Evolutionary conservation across 371 early-diverging fungal species (phyloP).

Genomic region (Umbelopsis sp.): DNA sequence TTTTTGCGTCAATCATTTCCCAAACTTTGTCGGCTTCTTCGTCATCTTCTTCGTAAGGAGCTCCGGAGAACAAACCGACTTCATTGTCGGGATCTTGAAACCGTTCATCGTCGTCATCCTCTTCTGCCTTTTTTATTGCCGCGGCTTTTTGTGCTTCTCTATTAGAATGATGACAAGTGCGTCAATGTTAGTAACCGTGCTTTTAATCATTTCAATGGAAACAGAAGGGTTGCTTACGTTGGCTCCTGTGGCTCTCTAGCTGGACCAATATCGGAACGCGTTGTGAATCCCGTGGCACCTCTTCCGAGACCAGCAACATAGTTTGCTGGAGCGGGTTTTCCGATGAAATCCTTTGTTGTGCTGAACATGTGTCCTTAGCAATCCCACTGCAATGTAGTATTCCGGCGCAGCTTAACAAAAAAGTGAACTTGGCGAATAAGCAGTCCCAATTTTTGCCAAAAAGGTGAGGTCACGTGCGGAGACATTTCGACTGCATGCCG

Average conservation of each 20-base stretch:
- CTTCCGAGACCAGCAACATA: slow-evolving; percentile 97
- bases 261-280: slow-evolving; percentile 97
- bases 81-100: slow-evolving; percentile 96
- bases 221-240: background rate
- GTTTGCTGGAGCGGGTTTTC: slow-evolving; percentile 85
- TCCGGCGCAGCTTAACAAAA: background rate
- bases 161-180: background rate
- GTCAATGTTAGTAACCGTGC: background rate
- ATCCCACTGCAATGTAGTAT: no score
- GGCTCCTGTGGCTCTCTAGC: slow-evolving; percentile 76
- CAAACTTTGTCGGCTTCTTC: slow-evolving; percentile 97
- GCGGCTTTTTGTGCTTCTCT: slow-evolving; percentile 46
- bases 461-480: no score
- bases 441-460: background rate
- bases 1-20: slow-evolving; percentile 86
- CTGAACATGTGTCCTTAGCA: slow-evolving; percentile 57
- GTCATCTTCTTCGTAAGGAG: slow-evolving; percentile 94
- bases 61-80: slow-evolving; percentile 83
- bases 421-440: background rate
- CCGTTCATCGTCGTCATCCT: slow-evolving; percentile 73
- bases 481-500: no score
- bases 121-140: slow-evolving; percentile 51
- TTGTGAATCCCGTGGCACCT: slow-evolving; percentile 97
- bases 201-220: background rate
- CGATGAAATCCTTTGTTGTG: slow-evolving; percentile 82